phyloP scores from a whole-genome alignment of 148 eudicot genomes.

The Gaultheria prostrata region DNA sequence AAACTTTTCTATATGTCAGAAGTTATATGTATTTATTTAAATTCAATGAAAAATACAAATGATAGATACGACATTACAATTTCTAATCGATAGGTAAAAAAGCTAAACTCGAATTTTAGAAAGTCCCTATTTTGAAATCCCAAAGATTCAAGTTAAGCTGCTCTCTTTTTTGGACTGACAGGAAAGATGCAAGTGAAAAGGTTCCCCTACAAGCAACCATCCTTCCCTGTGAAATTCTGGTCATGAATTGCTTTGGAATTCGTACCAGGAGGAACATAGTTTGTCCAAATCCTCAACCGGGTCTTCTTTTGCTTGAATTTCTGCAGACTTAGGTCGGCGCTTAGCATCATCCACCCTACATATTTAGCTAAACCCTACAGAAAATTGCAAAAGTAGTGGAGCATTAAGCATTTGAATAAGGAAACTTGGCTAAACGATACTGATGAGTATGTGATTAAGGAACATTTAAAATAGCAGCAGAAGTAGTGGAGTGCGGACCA shows the following conservation, averaged over 20 bases:
- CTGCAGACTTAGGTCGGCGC: slow-evolving; percentile 57
- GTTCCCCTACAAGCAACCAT: slow-evolving; percentile 29
- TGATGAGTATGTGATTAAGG: neutral
- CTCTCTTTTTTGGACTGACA: too few relatives aligned
- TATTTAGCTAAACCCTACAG: slow-evolving; percentile 83
- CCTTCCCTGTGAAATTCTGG: slow-evolving; percentile 94
- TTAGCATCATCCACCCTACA: slow-evolving; percentile 71
- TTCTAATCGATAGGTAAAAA: neutral
- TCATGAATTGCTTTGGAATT: slow-evolving; percentile 83
- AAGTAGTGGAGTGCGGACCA: neutral
- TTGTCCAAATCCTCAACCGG: slow-evolving; percentile 69
- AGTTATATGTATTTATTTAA: neutral
- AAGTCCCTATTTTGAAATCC: too few relatives aligned
- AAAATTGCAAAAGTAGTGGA: neutral
- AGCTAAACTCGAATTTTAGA: neutral
- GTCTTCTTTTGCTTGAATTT: slow-evolving; percentile 85
- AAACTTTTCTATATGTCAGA: neutral
- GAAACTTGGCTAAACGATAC: neutral
- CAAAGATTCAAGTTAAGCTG: neutral
- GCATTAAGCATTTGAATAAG: too few relatives aligned
- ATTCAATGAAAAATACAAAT: neutral
- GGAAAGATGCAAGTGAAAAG: neutral
- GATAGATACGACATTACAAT: neutral
- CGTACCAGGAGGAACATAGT: slow-evolving; percentile 72
- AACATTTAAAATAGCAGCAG: slow-evolving; percentile 1